Conservation (phyloP, 2,329 filamentous ascomycete genomes). For the Fonsecaea pedrosoi region DNA sequence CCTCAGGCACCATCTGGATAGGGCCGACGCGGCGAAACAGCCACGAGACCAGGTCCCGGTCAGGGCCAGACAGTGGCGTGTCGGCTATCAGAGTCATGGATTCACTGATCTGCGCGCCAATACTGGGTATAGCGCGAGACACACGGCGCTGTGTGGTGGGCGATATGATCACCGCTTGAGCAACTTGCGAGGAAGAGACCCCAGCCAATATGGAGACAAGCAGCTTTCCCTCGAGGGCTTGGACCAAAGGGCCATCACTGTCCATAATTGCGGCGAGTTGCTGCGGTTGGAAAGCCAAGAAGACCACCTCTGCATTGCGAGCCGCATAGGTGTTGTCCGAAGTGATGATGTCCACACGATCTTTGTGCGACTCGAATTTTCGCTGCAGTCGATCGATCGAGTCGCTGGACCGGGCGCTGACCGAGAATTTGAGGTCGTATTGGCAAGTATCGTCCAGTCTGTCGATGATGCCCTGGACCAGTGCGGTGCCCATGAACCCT, state of each 20-base stretch:
- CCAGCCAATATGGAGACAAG: slow-evolving; percentile 61
- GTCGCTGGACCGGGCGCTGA: slow-evolving; percentile 12
- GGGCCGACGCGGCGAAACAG: slow-evolving; percentile 1
- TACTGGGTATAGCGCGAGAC: slow-evolving; percentile 53
- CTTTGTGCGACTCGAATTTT: not conserved
- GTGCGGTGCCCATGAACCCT: slow-evolving; percentile 27
- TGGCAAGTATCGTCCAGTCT: not conserved
- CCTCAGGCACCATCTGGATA: slow-evolving; percentile 55
- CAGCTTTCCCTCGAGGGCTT: slow-evolving; percentile 53
- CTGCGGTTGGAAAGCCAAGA: slow-evolving; percentile 57
- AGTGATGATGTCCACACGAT: slow-evolving; percentile 20
- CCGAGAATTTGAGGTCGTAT: slow-evolving; percentile 12
- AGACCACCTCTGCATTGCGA: slow-evolving; percentile 49
- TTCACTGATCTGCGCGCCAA: slow-evolving; percentile 53
- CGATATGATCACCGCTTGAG: slow-evolving; percentile 26
- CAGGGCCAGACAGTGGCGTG: slow-evolving; percentile 51
- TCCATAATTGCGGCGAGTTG: slow-evolving; percentile 51
- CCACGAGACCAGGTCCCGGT: slow-evolving; percentile 4
- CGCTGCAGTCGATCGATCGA: slow-evolving; percentile 12
- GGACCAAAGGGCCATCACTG: slow-evolving; percentile 46
- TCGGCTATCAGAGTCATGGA: slow-evolving; percentile 59
- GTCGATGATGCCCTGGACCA: slow-evolving; percentile 20
- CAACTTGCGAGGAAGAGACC: slow-evolving; percentile 44
- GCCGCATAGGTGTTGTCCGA: slow-evolving; percentile 18
- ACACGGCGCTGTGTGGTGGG: slow-evolving; percentile 40